Conservation (phyloP, 805 yeast species). For the Cyberlindnera subsufficiens region DNA sequence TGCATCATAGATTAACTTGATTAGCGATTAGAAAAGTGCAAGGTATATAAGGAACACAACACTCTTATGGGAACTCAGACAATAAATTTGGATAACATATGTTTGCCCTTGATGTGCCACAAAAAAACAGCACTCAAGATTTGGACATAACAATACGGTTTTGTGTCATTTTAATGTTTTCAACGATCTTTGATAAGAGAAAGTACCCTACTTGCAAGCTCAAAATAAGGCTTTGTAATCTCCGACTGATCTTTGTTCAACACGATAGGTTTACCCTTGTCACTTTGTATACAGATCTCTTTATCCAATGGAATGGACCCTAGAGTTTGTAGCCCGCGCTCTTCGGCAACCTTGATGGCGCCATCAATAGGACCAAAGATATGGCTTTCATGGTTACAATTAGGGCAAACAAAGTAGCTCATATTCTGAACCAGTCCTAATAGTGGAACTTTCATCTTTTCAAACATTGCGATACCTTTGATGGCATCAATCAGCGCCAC, state of each 20-base stretch:
- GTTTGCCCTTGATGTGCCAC: too few relatives aligned
- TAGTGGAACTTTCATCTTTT: constrained; percentile 64
- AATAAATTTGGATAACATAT: too few relatives aligned
- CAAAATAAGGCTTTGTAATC: constrained; percentile 37
- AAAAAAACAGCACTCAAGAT: too few relatives aligned
- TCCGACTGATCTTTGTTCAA: constrained; percentile 33
- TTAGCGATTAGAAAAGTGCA: too few relatives aligned
- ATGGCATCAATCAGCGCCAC: constrained; percentile 75
- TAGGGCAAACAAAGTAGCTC: constrained; percentile 73
- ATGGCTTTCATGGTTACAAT: constrained; percentile 67
- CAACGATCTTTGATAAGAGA: not conserved
- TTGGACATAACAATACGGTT: not conserved
- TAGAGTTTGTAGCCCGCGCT: constrained; percentile 42
- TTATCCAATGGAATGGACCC: constrained; percentile 66
- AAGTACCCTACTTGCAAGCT: constrained; percentile 39
- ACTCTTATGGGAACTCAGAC: too few relatives aligned
- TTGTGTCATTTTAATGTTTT: not conserved
- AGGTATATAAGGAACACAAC: too few relatives aligned
- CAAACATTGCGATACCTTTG: constrained; percentile 75
- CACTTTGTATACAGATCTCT: constrained; percentile 54
- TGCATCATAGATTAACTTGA: too few relatives aligned
- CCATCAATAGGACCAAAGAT: constrained; percentile 60
- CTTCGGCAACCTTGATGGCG: constrained; percentile 42
- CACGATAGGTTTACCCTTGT: constrained; percentile 60
- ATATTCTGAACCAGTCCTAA: constrained; percentile 78